These are phyloP conservation scores for Wickerhamiella bombiphila DNA, from an alignment of 805 yeast genomes.

Conservation along the genomic window DNA sequence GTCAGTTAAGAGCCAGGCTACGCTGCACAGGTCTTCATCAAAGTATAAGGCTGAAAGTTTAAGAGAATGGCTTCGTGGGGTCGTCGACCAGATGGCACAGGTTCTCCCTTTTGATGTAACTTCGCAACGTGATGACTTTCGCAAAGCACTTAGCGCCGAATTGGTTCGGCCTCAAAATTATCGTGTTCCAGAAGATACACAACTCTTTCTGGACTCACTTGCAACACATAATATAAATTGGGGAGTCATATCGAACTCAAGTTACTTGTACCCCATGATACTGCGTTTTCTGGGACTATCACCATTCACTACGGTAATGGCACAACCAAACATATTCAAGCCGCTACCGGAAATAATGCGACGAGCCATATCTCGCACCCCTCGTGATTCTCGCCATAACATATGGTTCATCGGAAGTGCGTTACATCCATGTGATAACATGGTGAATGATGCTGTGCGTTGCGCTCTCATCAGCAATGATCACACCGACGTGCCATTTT, in stretches of 20 bases:
- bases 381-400: conserved; percentile 8
- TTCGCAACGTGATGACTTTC: neutral
- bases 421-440: conserved; percentile 13
- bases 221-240: conserved; percentile 12
- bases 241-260: conserved; percentile 21
- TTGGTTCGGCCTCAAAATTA: conserved; percentile 12
- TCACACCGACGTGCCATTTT: neutral
- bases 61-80: conserved; percentile 8
- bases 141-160: neutral
- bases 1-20: conserved; percentile 14
- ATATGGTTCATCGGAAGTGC: conserved; percentile 18
- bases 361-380: conserved; percentile 14
- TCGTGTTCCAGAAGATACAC: conserved; percentile 10
- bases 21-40: conserved; percentile 3
- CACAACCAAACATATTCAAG: conserved; percentile 12
- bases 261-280: conserved; percentile 14
- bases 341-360: conserved; percentile 18
- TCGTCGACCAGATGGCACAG: conserved; percentile 7
- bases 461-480: conserved; percentile 7
- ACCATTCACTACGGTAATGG: conserved; percentile 9
- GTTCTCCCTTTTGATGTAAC: conserved; percentile 1
- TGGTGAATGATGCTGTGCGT: conserved; percentile 4
- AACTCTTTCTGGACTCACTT: conserved; percentile 8
- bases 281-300: conserved; percentile 8
- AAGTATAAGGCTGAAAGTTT: conserved; percentile 10